Evolutionary conservation across 108 stramenopile species (phyloP).

Genomic region (Nitzschia inconspicua): DNA sequence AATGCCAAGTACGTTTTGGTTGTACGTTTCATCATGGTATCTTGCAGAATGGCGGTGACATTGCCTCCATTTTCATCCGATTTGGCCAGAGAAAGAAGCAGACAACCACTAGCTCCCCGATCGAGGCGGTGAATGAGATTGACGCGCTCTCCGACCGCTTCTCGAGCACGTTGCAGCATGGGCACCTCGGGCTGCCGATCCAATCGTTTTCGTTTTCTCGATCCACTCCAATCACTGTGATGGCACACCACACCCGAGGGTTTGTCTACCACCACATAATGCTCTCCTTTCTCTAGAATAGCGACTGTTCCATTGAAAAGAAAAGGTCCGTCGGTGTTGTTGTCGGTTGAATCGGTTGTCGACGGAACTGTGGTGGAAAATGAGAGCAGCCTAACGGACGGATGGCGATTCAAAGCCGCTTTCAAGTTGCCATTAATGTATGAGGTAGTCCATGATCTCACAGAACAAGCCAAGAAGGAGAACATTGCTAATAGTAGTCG

Average conservation of each 20-base stretch:
- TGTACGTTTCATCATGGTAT: conserved; percentile 37
- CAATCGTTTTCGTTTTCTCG: background rate
- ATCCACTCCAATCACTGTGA: conserved; percentile 75
- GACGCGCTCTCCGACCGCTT: conserved; percentile 41
- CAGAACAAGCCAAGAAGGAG: too few species aligned
- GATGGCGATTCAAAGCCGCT: too few species aligned
- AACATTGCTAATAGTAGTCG: too few species aligned
- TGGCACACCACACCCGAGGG: conserved; percentile 83
- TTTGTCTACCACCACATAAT: conserved; percentile 63
- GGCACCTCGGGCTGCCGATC: conserved; percentile 21
- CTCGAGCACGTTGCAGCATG: conserved; percentile 46
- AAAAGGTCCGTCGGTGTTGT: background rate
- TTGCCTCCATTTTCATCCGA: conserved; percentile 28
- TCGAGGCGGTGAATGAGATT: conserved; percentile 84
- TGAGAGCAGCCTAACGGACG: too few species aligned
- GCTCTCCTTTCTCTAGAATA: conserved; percentile 47
- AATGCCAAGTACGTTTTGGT: conserved; percentile 81
- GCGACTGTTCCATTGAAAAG: conserved; percentile 46
- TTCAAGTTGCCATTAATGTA: too few species aligned
- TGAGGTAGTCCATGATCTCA: too few species aligned
- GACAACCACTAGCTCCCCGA: conserved; percentile 68
- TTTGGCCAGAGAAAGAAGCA: conserved; percentile 57
- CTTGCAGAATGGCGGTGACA: conserved; percentile 45
- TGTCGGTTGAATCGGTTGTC: too few species aligned
- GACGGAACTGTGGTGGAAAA: too few species aligned